These are phyloP conservation scores for Pichia sporocuriosa DNA, from an alignment of 805 yeast species.

Conservation along the genomic window DNA sequence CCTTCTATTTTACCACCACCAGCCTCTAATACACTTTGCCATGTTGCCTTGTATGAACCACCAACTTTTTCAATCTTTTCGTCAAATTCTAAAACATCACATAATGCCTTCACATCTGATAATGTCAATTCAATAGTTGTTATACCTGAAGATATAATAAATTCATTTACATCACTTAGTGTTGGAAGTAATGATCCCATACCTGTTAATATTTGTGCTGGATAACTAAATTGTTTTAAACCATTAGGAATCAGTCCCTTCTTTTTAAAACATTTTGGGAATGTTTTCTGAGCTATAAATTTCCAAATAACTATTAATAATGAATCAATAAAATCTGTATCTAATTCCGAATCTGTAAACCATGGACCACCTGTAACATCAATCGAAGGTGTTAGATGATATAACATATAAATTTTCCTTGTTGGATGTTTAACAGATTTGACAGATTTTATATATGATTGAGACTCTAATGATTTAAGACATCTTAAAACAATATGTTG, in stretches of 20 bases:
- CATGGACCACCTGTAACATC: conserved; percentile 99
- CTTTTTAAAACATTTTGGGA: conserved; percentile 61
- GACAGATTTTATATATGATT: conserved; percentile 79
- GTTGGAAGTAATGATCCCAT: conserved; percentile 50
- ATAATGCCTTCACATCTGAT: conserved; percentile 69
- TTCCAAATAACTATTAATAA: conserved; percentile 82
- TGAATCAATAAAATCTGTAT: conserved; percentile 85
- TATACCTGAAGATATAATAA: conserved; percentile 64
- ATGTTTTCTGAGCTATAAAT: conserved; percentile 67
- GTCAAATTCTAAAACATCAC: conserved; percentile 84
- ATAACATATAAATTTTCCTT: conserved; percentile 91
- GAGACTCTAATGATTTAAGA: conserved; percentile 70
- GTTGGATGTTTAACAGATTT: conserved; percentile 89
- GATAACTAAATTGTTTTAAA: conserved; percentile 24
- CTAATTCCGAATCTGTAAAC: conserved; percentile 95
- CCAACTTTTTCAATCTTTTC: conserved; percentile 70
- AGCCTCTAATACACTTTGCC: conserved; percentile 72
- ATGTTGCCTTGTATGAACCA: conserved; percentile 70
- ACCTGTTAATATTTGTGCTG: conserved; percentile 17
- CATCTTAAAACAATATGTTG: conserved; percentile 86
- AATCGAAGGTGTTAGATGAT: conserved; percentile 85
- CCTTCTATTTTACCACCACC: conserved; percentile 39
- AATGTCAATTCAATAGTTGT: conserved; percentile 74
- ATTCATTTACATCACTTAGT: conserved; percentile 66
- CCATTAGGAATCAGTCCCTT: conserved; percentile 18